Evolutionary conservation across 768 basidiomycete genomes (phyloP), one percentile per base, ranked within the genome.

Genomic region (Dioszegia aurantiaca): DNA sequence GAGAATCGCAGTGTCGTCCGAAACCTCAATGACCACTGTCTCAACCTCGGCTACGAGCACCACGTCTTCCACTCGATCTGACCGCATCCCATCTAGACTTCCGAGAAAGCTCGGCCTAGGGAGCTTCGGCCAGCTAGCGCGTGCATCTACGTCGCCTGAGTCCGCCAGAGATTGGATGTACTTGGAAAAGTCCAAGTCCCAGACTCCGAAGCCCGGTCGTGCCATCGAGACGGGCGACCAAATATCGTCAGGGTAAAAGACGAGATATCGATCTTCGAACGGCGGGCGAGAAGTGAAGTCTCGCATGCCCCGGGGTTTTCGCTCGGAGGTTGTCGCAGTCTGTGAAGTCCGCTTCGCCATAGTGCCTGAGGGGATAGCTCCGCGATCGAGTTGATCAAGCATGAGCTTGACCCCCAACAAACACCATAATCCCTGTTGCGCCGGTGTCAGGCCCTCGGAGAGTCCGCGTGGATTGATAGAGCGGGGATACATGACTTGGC

Each of bases 181-280:
- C n/a, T 58, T 27, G 14, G 68, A 68, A 56, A 63, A 72, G 49
- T 72, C 68, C 26, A 72, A 46, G 53, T 72, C 68, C 68, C 64
- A 67, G 4, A 72, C 63, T 1, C 63, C 70, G 37, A 67, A 69
- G 2, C 66, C 70, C 39, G 62, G 65, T 48, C 68, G 52, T 30
- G 70, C 70, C 60, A 65, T 69, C 1, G 58, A 61, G 8, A 72
- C 62, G 21, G 63, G 65, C 17, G 68, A 67, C 45, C 60, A 60
- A 0, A 27, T 52, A 19, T 59, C 60, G 37, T 72, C 59, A 16
- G 68, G 60, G 43, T 60, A 69, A 40, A 55, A 69, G 23, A 72
- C 68, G 26, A 64, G 39, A 28, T 59, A 66, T 9, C 70, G 60
- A 17, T 72, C 70, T 56, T 72, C 70, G 58, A 64, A 72, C 1